These are phyloP conservation scores for Phoma sp. DNA, from an alignment of 2,329 filamentous ascomycete genomes.

Conservation along the genomic window DNA sequence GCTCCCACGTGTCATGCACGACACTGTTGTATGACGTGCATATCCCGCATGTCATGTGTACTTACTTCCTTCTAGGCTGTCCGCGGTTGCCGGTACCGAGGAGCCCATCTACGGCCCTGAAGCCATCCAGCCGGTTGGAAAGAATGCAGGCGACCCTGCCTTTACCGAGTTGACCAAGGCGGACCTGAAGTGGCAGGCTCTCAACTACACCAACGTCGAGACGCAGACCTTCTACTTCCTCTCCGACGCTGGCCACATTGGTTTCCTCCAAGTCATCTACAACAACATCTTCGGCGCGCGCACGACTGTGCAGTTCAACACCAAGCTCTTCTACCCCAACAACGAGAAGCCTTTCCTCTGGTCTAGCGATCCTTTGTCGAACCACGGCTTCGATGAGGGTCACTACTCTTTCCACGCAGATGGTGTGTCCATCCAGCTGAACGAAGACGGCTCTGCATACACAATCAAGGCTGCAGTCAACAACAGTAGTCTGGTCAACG, in stretches of 20 bases:
- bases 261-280: slow-evolving; percentile 91
- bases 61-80: slow-evolving; percentile 55
- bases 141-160: slow-evolving; percentile 77
- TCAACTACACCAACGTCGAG: slow-evolving; percentile 89
- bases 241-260: slow-evolving; percentile 76
- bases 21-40: slow-evolving; percentile 18
- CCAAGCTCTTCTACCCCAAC: slow-evolving; percentile 85
- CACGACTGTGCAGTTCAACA: slow-evolving; percentile 91
- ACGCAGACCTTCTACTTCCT: slow-evolving; percentile 94
- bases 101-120: slow-evolving; percentile 93
- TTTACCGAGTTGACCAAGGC: slow-evolving; percentile 81
- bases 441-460: slow-evolving; percentile 81
- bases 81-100: slow-evolving; percentile 89
- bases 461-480: slow-evolving; percentile 91
- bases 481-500: slow-evolving; percentile 79
- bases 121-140: slow-evolving; percentile 83
- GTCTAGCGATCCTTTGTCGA: slow-evolving; percentile 79
- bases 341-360: slow-evolving; percentile 77
- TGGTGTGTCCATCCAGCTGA: slow-evolving; percentile 83
- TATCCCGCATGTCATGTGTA: background rate
- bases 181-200: slow-evolving; percentile 80
- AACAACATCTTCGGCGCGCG: slow-evolving; percentile 92
- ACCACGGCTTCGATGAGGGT: slow-evolving; percentile 84
- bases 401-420: slow-evolving; percentile 85
- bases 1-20: slow-evolving; percentile 25